These are phyloP conservation scores for Lichina pygmaea DNA, from an alignment of 495 filamentous ascomycete genomes.

Conservation along the genomic window DNA sequence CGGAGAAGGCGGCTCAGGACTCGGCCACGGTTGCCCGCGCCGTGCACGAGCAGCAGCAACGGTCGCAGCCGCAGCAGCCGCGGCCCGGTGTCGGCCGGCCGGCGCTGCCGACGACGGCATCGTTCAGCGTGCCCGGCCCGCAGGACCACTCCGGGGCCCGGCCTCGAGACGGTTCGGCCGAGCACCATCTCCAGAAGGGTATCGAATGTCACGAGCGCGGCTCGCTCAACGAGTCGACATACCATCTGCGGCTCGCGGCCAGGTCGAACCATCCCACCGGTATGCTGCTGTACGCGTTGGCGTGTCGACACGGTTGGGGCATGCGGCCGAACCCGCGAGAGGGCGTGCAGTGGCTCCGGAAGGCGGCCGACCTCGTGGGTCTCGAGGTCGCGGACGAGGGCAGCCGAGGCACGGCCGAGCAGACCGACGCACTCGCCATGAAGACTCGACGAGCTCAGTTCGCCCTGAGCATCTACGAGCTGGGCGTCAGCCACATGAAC, in stretches of 20 bases:
- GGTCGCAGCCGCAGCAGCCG: too few species aligned
- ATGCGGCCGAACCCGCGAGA: conserved; percentile 78
- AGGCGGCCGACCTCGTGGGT: conserved; percentile 63
- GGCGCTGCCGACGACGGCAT: background rate
- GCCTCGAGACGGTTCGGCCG: conserved; percentile 29
- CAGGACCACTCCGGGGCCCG: background rate
- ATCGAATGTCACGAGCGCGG: conserved; percentile 74
- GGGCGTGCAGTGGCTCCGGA: conserved; percentile 71
- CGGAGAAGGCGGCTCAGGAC: too few species aligned
- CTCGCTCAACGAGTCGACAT: conserved; percentile 70
- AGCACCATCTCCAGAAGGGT: conserved; percentile 69
- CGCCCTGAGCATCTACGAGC: conserved; percentile 80
- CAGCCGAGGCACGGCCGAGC: conserved; percentile 9
- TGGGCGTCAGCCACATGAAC: conserved; percentile 92
- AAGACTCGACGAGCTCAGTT: conserved; percentile 76
- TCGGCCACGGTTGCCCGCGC: too few species aligned
- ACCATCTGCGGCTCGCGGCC: conserved; percentile 79
- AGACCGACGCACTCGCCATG: conserved; percentile 33
- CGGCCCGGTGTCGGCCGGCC: too few species aligned
- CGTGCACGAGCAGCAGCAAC: too few species aligned
- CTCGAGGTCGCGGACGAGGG: conserved; percentile 55
- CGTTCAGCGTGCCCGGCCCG: conserved; percentile 3
- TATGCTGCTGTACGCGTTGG: conserved; percentile 88
- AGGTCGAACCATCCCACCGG: conserved; percentile 62
- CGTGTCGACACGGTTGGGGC: conserved; percentile 94